Percentiles rank a stretch among this genome's conserved stretches.
Evolutionary conservation across 225 moss, liverwort and hornwort species (phyloP).

Genomic region (Rhytidiadelphus loreus): DNA sequence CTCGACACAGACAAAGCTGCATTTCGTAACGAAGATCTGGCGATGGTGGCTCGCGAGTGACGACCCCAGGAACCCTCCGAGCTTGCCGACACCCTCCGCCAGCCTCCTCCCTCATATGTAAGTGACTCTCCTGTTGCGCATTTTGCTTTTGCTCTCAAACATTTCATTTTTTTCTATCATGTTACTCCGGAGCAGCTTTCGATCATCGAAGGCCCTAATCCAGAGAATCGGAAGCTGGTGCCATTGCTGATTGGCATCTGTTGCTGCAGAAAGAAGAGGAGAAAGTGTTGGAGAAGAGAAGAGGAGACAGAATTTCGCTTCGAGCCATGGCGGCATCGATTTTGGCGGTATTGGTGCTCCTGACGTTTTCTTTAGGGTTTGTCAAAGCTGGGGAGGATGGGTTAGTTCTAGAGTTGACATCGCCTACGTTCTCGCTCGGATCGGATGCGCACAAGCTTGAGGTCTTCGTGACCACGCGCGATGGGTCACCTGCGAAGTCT

Average conservation of each 20-base stretch:
- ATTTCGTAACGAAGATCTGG: neutral
- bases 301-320: neutral
- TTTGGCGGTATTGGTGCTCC: neutral
- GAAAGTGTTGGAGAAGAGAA: neutral
- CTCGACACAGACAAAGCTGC: neutral
- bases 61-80: neutral
- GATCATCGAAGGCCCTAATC: neutral
- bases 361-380: slow-evolving; percentile 6
- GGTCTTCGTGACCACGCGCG: slow-evolving; percentile 39
- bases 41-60: slow-evolving; percentile 13
- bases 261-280: neutral
- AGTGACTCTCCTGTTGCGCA: neutral
- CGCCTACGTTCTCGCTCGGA: slow-evolving; percentile 3
- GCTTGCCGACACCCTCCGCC: neutral
- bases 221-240: neutral
- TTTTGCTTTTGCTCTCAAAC: neutral
- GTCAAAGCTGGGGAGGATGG: neutral
- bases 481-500: slow-evolving; percentile 35
- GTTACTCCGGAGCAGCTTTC: neutral
- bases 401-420: slow-evolving; percentile 1
- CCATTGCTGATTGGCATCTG: neutral
- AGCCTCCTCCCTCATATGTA: neutral
- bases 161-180: neutral
- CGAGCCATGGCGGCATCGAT: slow-evolving; percentile 9
- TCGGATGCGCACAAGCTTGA: slow-evolving; percentile 19